phyloP scores from a whole-genome alignment of 2,329 filamentous ascomycete genomes.

The Cladosporium sp. region DNA sequence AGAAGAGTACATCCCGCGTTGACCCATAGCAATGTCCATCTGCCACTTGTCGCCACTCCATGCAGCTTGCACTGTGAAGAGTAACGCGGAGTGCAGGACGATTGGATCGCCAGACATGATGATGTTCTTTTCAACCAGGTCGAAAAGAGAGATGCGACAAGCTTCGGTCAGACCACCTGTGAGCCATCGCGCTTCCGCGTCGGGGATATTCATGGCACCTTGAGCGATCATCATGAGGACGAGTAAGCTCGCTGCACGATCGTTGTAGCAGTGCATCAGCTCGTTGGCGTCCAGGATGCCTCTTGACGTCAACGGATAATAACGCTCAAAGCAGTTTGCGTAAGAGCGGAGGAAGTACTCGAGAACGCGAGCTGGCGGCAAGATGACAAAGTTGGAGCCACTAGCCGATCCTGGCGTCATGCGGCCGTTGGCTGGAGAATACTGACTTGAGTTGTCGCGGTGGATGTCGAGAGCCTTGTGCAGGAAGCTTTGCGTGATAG shows the following conservation, averaged over 20 bases:
- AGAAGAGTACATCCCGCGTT: slow-evolving; percentile 67
- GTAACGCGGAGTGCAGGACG: slow-evolving; percentile 60
- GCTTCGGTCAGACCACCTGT: slow-evolving; percentile 66
- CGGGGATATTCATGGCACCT: slow-evolving; percentile 63
- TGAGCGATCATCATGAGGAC: slow-evolving; percentile 70
- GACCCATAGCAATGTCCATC: slow-evolving; percentile 72
- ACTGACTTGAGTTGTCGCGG: slow-evolving; percentile 37
- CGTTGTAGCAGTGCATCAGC: slow-evolving; percentile 58
- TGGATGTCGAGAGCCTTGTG: slow-evolving; percentile 69
- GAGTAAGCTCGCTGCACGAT: slow-evolving; percentile 61
- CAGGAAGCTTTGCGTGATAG: slow-evolving; percentile 66
- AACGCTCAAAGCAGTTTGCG: slow-evolving; percentile 61
- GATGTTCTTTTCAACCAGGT: slow-evolving; percentile 68
- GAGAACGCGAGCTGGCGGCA: slow-evolving; percentile 62
- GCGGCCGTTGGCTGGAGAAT: slow-evolving; percentile 17
- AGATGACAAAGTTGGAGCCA: slow-evolving; percentile 59
- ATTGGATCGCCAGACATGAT: slow-evolving; percentile 63
- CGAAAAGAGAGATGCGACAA: slow-evolving; percentile 67
- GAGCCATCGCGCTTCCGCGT: slow-evolving; percentile 60
- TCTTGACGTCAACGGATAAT: slow-evolving; percentile 59
- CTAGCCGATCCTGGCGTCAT: slow-evolving; percentile 47
- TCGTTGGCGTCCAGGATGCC: slow-evolving; percentile 63
- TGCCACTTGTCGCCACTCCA: slow-evolving; percentile 77
- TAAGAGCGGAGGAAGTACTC: slow-evolving; percentile 66
- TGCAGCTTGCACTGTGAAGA: slow-evolving; percentile 64